Evolutionary conservation across 2,329 filamentous ascomycete species (phyloP).

Genomic region (Ilyonectria robusta): DNA sequence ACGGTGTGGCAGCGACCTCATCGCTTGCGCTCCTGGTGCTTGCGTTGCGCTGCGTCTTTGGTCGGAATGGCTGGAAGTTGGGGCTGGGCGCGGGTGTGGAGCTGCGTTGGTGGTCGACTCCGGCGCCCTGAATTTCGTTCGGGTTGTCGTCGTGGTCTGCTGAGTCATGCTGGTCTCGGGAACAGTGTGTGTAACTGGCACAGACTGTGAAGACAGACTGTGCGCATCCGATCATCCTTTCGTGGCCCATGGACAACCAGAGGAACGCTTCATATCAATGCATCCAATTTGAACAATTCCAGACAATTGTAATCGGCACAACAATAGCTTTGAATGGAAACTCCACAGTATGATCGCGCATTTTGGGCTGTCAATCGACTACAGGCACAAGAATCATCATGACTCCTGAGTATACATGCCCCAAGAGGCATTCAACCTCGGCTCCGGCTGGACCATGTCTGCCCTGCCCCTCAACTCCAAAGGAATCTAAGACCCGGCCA

Average conservation of each 20-base stretch:
- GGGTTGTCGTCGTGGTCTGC: background rate
- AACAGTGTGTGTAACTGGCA: slow-evolving; percentile 8
- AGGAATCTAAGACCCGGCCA: slow-evolving; percentile 12
- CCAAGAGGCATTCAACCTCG: slow-evolving; percentile 16
- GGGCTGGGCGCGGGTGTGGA: slow-evolving; percentile 39
- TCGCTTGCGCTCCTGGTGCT: slow-evolving; percentile 19
- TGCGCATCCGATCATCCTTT: background rate
- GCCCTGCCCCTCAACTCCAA: slow-evolving; percentile 20
- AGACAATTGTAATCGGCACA: background rate
- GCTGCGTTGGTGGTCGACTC: slow-evolving; percentile 49
- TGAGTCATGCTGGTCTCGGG: slow-evolving; percentile 32
- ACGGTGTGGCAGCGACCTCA: slow-evolving; percentile 33
- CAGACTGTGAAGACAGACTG: background rate
- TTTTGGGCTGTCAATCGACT: background rate
- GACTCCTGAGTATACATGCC: slow-evolving; percentile 4
- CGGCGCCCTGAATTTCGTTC: slow-evolving; percentile 37
- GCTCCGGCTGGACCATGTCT: slow-evolving; percentile 21
- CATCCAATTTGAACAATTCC: background rate
- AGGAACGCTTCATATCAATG: background rate
- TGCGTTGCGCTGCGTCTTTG: slow-evolving; percentile 43
- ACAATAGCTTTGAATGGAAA: background rate
- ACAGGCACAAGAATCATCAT: slow-evolving; percentile 1
- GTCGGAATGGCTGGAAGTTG: slow-evolving; percentile 38
- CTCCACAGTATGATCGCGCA: no score
- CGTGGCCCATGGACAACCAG: background rate